These are phyloP conservation scores for Forsythia suspensa DNA, from an alignment of 257 asterid species.

Conservation along the genomic window DNA sequence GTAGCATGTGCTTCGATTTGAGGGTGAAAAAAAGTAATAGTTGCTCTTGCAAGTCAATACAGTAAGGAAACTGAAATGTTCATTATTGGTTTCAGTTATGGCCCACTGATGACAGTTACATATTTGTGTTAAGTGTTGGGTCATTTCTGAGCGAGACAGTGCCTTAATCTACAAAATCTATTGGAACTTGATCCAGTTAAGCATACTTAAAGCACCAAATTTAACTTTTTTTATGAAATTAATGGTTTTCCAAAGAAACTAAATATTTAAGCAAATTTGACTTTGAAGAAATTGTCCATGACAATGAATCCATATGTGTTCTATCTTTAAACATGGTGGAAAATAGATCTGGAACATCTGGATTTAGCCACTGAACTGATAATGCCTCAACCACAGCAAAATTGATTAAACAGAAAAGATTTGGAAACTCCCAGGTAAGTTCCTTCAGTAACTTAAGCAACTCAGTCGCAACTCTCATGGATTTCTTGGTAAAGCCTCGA, in stretches of 20 bases:
- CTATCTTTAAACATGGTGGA: background rate
- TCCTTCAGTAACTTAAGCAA: background rate
- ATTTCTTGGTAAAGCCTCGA: background rate
- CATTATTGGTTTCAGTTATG: background rate
- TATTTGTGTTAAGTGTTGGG: background rate
- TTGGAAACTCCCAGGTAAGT: background rate
- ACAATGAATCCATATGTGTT: background rate
- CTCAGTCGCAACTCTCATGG: background rate
- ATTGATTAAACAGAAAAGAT: background rate
- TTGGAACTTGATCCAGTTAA: background rate
- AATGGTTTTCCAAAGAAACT: too few relatives aligned
- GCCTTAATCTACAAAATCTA: background rate
- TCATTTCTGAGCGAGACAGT: slow-evolving; percentile 1
- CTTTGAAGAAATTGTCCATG: background rate
- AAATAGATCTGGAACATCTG: background rate
- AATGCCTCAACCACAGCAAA: background rate
- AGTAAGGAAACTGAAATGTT: background rate
- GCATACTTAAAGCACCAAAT: background rate
- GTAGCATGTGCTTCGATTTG: slow-evolving; percentile 2
- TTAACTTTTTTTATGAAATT: too few relatives aligned
- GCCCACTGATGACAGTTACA: background rate
- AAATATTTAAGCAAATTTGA: background rate
- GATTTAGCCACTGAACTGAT: background rate
- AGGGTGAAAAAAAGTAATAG: background rate
- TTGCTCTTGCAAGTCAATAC: background rate